Percentiles rank a stretch among this genome's conserved stretches.
phyloP scores from a whole-genome alignment of 768 basidiomycete genomes.

The Royoungia palumana region DNA sequence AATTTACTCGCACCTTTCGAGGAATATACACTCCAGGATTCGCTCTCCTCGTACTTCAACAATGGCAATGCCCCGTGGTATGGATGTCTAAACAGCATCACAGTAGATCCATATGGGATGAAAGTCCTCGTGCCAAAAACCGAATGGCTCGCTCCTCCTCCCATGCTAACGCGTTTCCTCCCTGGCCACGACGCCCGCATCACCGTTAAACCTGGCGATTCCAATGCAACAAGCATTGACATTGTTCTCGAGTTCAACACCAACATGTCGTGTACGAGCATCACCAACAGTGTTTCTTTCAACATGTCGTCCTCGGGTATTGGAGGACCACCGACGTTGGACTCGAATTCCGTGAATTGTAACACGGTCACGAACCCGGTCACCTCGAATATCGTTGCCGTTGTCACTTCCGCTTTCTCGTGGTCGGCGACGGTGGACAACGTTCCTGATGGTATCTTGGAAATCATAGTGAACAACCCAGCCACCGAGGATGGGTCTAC shows the following conservation, averaged over 20 bases:
- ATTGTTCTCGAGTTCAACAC: constrained; percentile 78
- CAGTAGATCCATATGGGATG: constrained; percentile 73
- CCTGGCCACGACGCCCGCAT: constrained; percentile 89
- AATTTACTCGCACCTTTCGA: constrained; percentile 88
- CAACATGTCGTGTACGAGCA: constrained; percentile 67
- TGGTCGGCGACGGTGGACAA: constrained; percentile 74
- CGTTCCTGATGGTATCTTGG: constrained; percentile 80
- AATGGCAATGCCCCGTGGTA: constrained; percentile 59
- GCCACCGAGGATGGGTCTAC: constrained; percentile 37
- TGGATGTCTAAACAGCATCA: constrained; percentile 69
- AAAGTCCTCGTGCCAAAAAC: constrained; percentile 70
- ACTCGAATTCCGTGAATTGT: constrained; percentile 45
- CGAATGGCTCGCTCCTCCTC: constrained; percentile 69
- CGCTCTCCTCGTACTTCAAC: constrained; percentile 58
- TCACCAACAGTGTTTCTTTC: constrained; percentile 62
- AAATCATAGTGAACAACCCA: constrained; percentile 64
- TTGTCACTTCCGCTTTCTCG: constrained; percentile 56
- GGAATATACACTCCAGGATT: constrained; percentile 63
- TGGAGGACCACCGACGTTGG: constrained; percentile 54
- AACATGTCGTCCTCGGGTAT: constrained; percentile 68
- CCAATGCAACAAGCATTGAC: constrained; percentile 55
- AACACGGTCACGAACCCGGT: constrained; percentile 45
- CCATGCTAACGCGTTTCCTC: constrained; percentile 71
- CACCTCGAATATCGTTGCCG: constrained; percentile 50
- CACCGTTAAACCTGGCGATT: constrained; percentile 33